phyloP scores from a whole-genome alignment of 305 asterid genomes.

The Caryopteris hybrid region DNA sequence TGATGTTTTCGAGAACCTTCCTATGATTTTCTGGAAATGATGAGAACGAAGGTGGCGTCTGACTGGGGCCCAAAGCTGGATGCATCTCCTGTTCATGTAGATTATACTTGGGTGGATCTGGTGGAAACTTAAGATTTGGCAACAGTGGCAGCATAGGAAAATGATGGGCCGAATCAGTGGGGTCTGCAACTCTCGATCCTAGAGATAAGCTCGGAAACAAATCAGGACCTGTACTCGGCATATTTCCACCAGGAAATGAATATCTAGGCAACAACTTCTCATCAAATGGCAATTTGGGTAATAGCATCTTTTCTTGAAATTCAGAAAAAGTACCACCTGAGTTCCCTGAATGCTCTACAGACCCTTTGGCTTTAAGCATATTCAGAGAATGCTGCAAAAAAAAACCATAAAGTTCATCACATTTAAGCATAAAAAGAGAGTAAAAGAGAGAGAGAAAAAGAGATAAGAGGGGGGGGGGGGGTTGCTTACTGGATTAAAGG shows the following conservation, averaged over 20 bases:
- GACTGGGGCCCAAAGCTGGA: slow-evolving; percentile 53
- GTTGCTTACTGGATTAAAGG: slow-evolving; percentile 28
- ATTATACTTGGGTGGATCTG: slow-evolving; percentile 47
- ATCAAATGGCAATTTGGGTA: slow-evolving; percentile 73
- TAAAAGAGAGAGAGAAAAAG: too few relatives aligned
- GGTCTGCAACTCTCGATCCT: slow-evolving; percentile 63
- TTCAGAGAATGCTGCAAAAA: slow-evolving; percentile 55
- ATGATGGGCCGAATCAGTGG: slow-evolving; percentile 35
- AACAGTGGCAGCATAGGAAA: slow-evolving; percentile 57
- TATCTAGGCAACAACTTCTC: slow-evolving; percentile 66
- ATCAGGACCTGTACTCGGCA: slow-evolving; percentile 46
- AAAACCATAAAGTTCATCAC: background rate
- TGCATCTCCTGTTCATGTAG: slow-evolving; percentile 57
- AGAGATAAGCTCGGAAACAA: slow-evolving; percentile 66
- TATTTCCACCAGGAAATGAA: slow-evolving; percentile 45
- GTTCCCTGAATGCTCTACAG: slow-evolving; percentile 40
- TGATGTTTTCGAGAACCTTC: slow-evolving; percentile 74
- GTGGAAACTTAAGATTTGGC: slow-evolving; percentile 66
- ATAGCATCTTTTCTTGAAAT: slow-evolving; percentile 60
- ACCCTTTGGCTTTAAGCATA: slow-evolving; percentile 53
- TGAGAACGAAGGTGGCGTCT: slow-evolving; percentile 52
- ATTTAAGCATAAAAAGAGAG: too few relatives aligned
- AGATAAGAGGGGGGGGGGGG: slow-evolving; percentile 8
- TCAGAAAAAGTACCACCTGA: slow-evolving; percentile 44
- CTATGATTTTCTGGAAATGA: slow-evolving; percentile 84